Evolutionary conservation across 805 yeast species (phyloP), one percentile per base, ranked within the genome.

Genomic region (Candida dajiaensis): DNA sequence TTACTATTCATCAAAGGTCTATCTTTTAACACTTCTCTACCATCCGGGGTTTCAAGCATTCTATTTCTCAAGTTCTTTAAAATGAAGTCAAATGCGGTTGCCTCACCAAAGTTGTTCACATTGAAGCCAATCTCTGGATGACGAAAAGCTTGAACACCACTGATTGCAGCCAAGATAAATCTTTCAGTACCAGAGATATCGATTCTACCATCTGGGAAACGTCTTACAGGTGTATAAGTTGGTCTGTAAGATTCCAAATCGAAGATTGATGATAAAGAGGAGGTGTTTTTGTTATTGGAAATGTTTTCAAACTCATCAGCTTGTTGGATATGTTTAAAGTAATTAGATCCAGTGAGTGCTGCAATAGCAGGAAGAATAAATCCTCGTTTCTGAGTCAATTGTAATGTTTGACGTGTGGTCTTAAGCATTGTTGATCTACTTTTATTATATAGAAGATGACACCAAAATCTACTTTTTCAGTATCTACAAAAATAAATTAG

Each of bases 31-130:
- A 94, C 81, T 45, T 78, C 76, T 49, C 99, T 74, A 0, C 99
- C 99, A 0, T 76, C 71, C 1, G 78, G 74, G 59, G 87, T 89
- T 37, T 73, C 59, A 16, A 94, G 74, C 97, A 94, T 92, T 50
- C 78, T 78, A 23, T 71, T 70, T 54, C 88, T 80, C 47, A 94
- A 65, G 15, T 72, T 66, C 19, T 71, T 72, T 44, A 95, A 72
- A 29, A 89, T 79, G 26, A 73, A 75, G 10, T 84, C 81, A 37
- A 85, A 71, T 8, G 96, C 96, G 0, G 97, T 85, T 15, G 92
- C 81, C 62, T 94, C 99, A 1, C 99, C 99, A 54, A 86, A 70
- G 35, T 86, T 89, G 20, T 84, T 89, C 48, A 86, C 84, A 57
- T 83, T 81, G 49, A 78, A 80, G 48, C 87, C 87, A 46, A 82